Percentiles rank a stretch among this genome's conserved stretches.
These are phyloP conservation scores for Tricharina praecox DNA, from an alignment of 495 filamentous ascomycete genomes.

Conservation along the genomic window DNA sequence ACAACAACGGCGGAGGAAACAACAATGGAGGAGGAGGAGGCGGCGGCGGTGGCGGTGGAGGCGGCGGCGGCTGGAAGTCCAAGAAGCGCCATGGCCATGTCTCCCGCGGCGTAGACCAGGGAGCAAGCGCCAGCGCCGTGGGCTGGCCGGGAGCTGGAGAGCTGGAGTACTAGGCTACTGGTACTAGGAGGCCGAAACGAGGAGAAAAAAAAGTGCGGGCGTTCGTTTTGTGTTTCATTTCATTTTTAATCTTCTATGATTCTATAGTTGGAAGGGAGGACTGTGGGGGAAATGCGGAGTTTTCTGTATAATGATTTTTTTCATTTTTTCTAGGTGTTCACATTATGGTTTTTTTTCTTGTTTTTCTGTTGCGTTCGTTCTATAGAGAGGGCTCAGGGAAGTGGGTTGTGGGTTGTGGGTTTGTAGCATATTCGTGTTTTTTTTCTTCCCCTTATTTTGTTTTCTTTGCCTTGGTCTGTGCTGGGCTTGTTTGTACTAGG, in stretches of 20 bases:
- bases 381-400: no score
- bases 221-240: neutral
- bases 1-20: no score
- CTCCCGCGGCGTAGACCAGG: conserved; percentile 13
- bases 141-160: conserved; percentile 24
- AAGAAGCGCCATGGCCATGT: conserved; percentile 12
- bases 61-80: conserved; percentile 1
- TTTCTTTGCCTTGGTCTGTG: neutral
- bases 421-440: neutral
- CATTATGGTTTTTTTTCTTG: neutral
- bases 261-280: no score
- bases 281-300: neutral
- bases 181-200: no score
- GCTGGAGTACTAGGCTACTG: conserved; percentile 23
- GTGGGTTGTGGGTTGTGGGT: neutral
- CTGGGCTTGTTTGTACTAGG: no score
- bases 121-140: conserved; percentile 16
- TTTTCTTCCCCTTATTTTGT: neutral
- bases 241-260: neutral
- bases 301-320: neutral
- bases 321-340: neutral
- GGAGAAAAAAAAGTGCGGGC: no score
- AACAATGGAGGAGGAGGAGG: no score
- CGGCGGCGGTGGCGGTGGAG: no score
- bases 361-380: neutral